Conservation (phyloP, 306 rosid species). For the Dryas octopetala region DNA sequence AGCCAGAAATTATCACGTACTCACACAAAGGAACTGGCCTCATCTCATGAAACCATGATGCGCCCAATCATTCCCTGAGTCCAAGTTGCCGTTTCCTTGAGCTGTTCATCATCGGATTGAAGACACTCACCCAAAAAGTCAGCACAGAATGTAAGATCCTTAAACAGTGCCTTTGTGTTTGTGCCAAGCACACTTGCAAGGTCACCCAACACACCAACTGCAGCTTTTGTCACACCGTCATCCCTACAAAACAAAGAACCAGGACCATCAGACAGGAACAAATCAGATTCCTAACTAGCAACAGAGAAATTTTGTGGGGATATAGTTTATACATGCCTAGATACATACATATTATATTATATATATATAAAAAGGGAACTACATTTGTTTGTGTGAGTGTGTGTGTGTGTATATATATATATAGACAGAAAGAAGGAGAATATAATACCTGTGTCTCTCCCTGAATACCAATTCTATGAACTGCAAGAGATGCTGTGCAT, state of each 20-base stretch:
- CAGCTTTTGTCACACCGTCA: slow-evolving; percentile 34
- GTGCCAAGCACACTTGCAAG: slow-evolving; percentile 38
- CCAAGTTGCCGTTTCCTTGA: slow-evolving; percentile 36
- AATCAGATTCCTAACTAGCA: background rate
- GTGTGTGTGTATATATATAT: background rate
- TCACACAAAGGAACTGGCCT: background rate
- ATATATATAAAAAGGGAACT: background rate
- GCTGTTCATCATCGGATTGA: slow-evolving; percentile 31
- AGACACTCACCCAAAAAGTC: slow-evolving; percentile 37
- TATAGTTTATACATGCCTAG: background rate
- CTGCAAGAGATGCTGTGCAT: slow-evolving; percentile 39
- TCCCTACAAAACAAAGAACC: slow-evolving; percentile 25
- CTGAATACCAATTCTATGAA: slow-evolving; percentile 30
- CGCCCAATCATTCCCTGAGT: slow-evolving; percentile 35
- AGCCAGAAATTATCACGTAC: background rate
- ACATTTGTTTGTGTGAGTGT: too few relatives aligned
- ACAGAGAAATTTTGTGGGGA: background rate
- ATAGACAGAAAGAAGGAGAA: background rate
- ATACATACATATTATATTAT: background rate
- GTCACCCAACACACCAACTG: slow-evolving; percentile 41
- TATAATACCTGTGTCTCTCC: slow-evolving; percentile 23
- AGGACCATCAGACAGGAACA: background rate
- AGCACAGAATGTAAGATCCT: slow-evolving; percentile 17
- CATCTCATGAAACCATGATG: slow-evolving; percentile 35
- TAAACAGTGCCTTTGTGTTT: slow-evolving; percentile 23